Evolutionary conservation across 2,329 filamentous ascomycete genomes (phyloP).

Genomic region (Neofusicoccum sp.): DNA sequence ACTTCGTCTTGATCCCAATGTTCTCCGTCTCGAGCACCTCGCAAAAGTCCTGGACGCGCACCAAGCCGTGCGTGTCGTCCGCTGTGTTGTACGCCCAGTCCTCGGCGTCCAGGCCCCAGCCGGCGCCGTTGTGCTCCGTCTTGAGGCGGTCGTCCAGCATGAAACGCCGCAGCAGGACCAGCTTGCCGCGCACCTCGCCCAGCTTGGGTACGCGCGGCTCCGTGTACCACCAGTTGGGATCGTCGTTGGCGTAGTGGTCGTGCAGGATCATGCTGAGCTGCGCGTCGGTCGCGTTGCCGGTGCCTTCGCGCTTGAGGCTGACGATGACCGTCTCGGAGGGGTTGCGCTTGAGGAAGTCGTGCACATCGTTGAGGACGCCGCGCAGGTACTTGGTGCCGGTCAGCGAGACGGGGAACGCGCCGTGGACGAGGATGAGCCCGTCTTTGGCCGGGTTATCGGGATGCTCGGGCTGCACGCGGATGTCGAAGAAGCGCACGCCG

Average conservation of each 20-base stretch:
- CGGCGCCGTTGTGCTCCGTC: constrained; percentile 50
- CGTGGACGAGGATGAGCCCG: constrained; percentile 81
- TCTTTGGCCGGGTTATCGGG: constrained; percentile 62
- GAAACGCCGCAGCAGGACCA: constrained; percentile 85
- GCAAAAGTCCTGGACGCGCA: constrained; percentile 94
- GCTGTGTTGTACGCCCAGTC: constrained; percentile 88
- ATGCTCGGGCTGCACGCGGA: constrained; percentile 72
- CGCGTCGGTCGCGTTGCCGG: constrained; percentile 76
- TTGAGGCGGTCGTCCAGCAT: constrained; percentile 60
- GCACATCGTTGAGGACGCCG: constrained; percentile 69
- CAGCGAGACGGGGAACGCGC: constrained; percentile 84
- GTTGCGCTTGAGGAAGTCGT: constrained; percentile 75
- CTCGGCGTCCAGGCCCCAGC: constrained; percentile 62
- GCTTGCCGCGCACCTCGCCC: constrained; percentile 76
- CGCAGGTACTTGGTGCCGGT: constrained; percentile 79
- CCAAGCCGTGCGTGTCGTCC: constrained; percentile 70
- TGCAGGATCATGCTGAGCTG: constrained; percentile 75
- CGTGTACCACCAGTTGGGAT: constrained; percentile 73
- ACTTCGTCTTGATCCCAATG: constrained; percentile 79
- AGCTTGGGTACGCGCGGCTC: constrained; percentile 75
- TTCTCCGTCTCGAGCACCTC: constrained; percentile 75
- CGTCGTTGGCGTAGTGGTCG: constrained; percentile 66
- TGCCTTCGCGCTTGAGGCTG: constrained; percentile 88
- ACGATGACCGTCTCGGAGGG: constrained; percentile 82
- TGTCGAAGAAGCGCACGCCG: constrained; percentile 91